phyloP scores from a whole-genome alignment of 2,329 filamentous ascomycete species.

The Hirsutella minnesotensis region DNA sequence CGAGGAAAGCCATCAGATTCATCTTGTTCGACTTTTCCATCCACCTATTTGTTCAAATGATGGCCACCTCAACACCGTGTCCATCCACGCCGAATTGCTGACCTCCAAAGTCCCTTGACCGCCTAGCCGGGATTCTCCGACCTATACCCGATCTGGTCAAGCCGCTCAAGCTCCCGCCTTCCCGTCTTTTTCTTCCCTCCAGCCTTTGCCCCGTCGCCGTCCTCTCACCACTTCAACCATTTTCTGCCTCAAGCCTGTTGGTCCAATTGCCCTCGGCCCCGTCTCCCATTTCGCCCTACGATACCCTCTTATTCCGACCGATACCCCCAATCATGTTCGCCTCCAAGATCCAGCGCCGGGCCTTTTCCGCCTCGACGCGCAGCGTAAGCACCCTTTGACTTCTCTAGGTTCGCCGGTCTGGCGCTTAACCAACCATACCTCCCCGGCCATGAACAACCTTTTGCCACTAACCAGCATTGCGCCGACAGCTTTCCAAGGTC shows the following conservation, averaged over 20 bases:
- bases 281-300: constrained; percentile 9
- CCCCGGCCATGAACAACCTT: background rate
- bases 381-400: constrained; percentile 42
- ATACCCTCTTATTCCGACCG: constrained; percentile 9
- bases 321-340: constrained; percentile 55
- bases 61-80: too few species aligned
- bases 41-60: too few species aligned
- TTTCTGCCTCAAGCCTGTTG: constrained; percentile 1
- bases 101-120: background rate
- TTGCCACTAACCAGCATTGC: background rate
- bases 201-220: constrained; percentile 9
- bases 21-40: too few species aligned
- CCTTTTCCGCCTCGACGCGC: constrained; percentile 69
- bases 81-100: too few species aligned
- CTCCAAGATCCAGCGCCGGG: constrained; percentile 59
- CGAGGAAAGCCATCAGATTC: too few species aligned
- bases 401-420: background rate
- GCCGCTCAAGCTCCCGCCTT: constrained; percentile 1
- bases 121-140: constrained; percentile 9
- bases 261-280: constrained; percentile 3
- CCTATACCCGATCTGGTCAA: constrained; percentile 10
- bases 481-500: constrained; percentile 78
- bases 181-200: constrained; percentile 10
- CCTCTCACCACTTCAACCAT: constrained; percentile 7
- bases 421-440: background rate